Evolutionary conservation across 2,329 filamentous ascomycete species (phyloP).

Genomic region (Aspergillus hiratsukae): DNA sequence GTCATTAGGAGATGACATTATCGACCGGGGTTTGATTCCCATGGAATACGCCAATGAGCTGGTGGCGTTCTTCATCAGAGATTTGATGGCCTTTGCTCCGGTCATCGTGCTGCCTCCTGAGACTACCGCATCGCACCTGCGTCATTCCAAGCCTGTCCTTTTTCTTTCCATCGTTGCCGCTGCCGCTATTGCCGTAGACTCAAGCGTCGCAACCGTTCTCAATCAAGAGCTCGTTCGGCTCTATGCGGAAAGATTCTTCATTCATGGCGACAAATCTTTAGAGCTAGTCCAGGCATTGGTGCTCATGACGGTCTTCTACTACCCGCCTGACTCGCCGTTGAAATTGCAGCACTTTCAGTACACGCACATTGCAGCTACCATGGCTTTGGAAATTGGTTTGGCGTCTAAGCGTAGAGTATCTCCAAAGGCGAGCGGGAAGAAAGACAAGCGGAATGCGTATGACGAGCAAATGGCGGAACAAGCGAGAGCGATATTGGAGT

Average conservation of each 20-base stretch:
- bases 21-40: constrained; percentile 30
- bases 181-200: constrained; percentile 54
- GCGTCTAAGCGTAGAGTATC: constrained; percentile 28
- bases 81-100: constrained; percentile 27
- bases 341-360: constrained; percentile 51
- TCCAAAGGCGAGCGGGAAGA: constrained; percentile 13
- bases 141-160: constrained; percentile 54
- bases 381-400: constrained; percentile 45
- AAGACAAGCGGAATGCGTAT: constrained; percentile 8
- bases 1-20: constrained; percentile 20
- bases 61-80: constrained; percentile 28
- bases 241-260: constrained; percentile 47
- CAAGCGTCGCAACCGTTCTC: constrained; percentile 39
- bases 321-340: constrained; percentile 45
- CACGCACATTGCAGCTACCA: constrained; percentile 49
- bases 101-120: constrained; percentile 25
- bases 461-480: constrained; percentile 32
- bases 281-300: constrained; percentile 50
- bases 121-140: constrained; percentile 28
- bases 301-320: constrained; percentile 48
- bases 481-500: constrained; percentile 29
- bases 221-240: constrained; percentile 47
- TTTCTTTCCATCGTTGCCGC: constrained; percentile 69
- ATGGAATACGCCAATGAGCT: constrained; percentile 29
- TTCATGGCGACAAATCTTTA: constrained; percentile 48